These are phyloP conservation scores for Trametes elegans DNA, from an alignment of 768 basidiomycete genomes.

Conservation along the genomic window DNA sequence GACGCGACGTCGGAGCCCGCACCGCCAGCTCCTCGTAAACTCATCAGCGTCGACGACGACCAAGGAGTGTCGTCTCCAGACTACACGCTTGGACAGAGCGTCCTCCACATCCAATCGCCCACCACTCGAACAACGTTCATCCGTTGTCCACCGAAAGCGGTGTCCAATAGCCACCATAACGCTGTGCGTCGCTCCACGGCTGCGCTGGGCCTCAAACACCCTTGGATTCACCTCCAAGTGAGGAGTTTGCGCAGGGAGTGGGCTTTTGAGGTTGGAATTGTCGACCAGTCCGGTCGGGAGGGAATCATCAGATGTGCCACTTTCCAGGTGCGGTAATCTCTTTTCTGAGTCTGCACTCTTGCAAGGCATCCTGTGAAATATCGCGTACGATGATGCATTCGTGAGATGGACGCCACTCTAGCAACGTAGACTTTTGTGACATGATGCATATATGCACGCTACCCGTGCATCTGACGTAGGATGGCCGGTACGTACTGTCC, in stretches of 20 bases:
- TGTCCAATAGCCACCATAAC: constrained; percentile 25
- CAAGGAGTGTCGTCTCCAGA: constrained; percentile 22
- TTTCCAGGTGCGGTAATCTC: constrained; percentile 61
- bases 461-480: not conserved
- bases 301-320: constrained; percentile 72
- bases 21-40: constrained; percentile 44
- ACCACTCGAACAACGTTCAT: constrained; percentile 67
- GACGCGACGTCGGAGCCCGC: constrained; percentile 51
- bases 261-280: constrained; percentile 74
- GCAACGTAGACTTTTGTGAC: not conserved
- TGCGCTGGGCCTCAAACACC: constrained; percentile 65
- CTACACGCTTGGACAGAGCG: constrained; percentile 56
- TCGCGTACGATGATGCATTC: not conserved
- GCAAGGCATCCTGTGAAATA: too few species aligned
- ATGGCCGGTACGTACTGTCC: too few species aligned
- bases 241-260: constrained; percentile 66
- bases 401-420: too few species aligned
- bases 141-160: constrained; percentile 48
- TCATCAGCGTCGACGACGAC: constrained; percentile 34
- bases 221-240: constrained; percentile 77
- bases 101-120: constrained; percentile 79
- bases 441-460: not conserved
- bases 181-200: too few species aligned
- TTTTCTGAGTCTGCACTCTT: not conserved
- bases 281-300: constrained; percentile 56